Evolutionary conservation across 2,329 filamentous ascomycete species (phyloP).

Genomic region (Aspergillus amoenus): DNA sequence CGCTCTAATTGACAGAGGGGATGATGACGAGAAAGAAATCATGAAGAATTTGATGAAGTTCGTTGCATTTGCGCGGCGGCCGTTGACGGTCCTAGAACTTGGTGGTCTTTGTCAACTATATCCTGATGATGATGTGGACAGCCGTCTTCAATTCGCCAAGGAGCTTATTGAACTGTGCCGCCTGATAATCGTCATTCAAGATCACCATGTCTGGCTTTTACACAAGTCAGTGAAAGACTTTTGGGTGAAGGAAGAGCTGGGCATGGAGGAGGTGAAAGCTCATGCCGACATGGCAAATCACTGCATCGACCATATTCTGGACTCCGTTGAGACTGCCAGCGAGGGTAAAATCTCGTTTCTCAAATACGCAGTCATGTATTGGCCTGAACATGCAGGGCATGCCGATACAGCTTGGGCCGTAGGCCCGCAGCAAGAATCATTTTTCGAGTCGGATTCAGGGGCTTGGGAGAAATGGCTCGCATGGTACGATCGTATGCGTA

Average conservation of each 20-base stretch:
- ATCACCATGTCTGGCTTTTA: neutral
- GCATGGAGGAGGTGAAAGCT: too few species aligned
- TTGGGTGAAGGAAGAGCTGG: neutral
- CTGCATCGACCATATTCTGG: too few species aligned
- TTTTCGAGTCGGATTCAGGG: too few species aligned
- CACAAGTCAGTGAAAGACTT: constrained; percentile 14
- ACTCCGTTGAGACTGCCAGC: too few species aligned
- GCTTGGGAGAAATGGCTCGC: too few species aligned
- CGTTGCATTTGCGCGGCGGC: neutral
- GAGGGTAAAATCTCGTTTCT: too few species aligned
- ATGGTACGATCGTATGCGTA: too few species aligned
- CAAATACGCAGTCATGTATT: too few species aligned
- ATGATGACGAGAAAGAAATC: neutral
- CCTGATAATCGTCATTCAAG: neutral
- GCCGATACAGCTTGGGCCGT: too few species aligned
- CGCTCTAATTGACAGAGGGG: neutral
- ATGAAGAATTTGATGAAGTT: constrained; percentile 1
- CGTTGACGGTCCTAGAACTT: neutral
- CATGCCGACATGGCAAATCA: too few species aligned
- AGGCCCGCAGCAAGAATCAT: too few species aligned
- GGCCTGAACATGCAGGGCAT: too few species aligned
- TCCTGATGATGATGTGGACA: neutral
- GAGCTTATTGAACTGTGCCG: constrained; percentile 9
- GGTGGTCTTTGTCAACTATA: neutral
- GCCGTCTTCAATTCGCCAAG: neutral